Base-by-base conservation (phyloP, 768 basidiomycete species). In the Lactarius quietus region DNA sequence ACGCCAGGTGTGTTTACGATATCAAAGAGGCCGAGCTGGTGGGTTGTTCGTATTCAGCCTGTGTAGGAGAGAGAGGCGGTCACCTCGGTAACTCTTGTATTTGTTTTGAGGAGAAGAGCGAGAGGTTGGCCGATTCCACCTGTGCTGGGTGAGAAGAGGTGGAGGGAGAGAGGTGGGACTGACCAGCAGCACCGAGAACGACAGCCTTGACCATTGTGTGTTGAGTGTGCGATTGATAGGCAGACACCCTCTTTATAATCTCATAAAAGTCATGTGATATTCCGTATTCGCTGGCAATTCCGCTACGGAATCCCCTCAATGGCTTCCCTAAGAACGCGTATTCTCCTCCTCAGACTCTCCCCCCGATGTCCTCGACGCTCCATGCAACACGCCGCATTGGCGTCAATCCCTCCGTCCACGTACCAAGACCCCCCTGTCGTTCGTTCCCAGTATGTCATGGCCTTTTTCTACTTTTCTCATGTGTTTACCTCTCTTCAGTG, bases 1-100 rank as follows among this genome's bases (percentile, higher is more conserved):
- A 99, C 96, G 74, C 96, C 96, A 18, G 93, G 93, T n/a, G 95
- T 90, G 77, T 93, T 92, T 73, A 95, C 93, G 78, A 98, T 95
- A 93, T 98, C 96, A 75, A 83, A 98, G 65, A 98, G 86, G 59
- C 86, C 80, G 58, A 98, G 89, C 89, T 95, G 72, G 23, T 59
- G 33, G 20, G 18, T 8, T 12, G 3, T 7, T 18, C 43, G 52
- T 15, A 33, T 29, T 63, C 17, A 59, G 51, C 26, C 15, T 33
- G 41, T n/a, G n/a, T 17, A 18, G 12, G 6, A 36, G 6, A 14
- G 48, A 26, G 28, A 51, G 10, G 23, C 1, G 65, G 71, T 59
- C 73, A 90, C 92, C 82, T 89, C 83, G 62, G 90, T 90, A 71
- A 98, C 82, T 65, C 86, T 79, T 29, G 89, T 84, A 79, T 93